Evolutionary conservation across 495 filamentous ascomycete species (phyloP).

Genomic region (Lasiosphaeria miniovina): DNA sequence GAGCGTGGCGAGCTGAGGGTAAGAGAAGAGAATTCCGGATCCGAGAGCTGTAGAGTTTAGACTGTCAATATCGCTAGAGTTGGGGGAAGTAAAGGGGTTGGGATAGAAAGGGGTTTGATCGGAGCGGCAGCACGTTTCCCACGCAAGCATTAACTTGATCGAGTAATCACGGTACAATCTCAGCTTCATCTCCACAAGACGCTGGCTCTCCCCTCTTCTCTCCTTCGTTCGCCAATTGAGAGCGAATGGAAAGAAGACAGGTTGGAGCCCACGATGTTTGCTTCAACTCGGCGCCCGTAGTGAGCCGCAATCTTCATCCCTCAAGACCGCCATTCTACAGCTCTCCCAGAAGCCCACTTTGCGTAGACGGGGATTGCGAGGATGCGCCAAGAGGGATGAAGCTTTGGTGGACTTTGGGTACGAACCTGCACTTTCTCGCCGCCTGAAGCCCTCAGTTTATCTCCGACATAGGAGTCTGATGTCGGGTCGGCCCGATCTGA

Average conservation of each 20-base stretch:
- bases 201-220: slow-evolving; percentile 30
- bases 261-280: slow-evolving; percentile 47
- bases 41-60: slow-evolving; percentile 60
- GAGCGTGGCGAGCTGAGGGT: slow-evolving; percentile 76
- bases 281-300: slow-evolving; percentile 74
- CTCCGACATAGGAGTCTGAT: background rate
- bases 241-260: slow-evolving; percentile 22
- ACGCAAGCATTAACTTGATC: slow-evolving; percentile 96
- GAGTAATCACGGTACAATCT: slow-evolving; percentile 89
- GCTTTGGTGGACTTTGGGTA: slow-evolving; percentile 29
- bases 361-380: background rate
- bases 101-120: slow-evolving; percentile 29
- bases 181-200: slow-evolving; percentile 61
- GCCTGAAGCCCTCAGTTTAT: background rate
- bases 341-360: background rate
- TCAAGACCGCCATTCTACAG: background rate
- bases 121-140: slow-evolving; percentile 86
- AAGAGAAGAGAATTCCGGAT: slow-evolving; percentile 73
- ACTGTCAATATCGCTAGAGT: slow-evolving; percentile 20
- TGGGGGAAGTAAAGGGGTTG: slow-evolving; percentile 20
- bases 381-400: slow-evolving; percentile 12
- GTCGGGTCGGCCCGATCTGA: background rate
- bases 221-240: background rate
- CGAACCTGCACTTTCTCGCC: slow-evolving; percentile 23
- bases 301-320: slow-evolving; percentile 60